phyloP scores from a whole-genome alignment of 78 protist species.

The Dictyostelium capitatum region DNA sequence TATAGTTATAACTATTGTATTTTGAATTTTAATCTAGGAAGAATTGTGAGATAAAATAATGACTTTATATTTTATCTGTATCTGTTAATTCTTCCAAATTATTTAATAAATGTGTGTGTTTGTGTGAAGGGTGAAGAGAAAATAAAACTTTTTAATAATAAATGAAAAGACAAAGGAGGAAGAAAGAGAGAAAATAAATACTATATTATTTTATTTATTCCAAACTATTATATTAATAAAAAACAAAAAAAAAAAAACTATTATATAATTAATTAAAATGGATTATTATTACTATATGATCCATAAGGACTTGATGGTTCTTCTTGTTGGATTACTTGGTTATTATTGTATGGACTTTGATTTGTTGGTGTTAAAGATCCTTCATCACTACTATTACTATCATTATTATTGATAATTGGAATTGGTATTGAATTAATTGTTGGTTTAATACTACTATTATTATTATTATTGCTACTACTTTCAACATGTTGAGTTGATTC shows the following conservation, averaged over 20 bases:
- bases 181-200: background rate
- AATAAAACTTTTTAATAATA: background rate
- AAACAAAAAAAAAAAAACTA: background rate
- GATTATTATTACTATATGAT: background rate
- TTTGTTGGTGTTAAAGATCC: background rate
- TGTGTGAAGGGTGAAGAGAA: background rate
- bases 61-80: constrained; percentile 7
- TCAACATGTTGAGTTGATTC: background rate
- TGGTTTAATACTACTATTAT: background rate
- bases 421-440: background rate
- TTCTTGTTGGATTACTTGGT: background rate
- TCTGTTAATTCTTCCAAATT: constrained; percentile 3
- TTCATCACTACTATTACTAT: background rate
- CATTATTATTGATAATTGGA: background rate
- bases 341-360: constrained; percentile 10
- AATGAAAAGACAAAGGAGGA: background rate
- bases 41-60: constrained; percentile 22
- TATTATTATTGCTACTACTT: background rate
- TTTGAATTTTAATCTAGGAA: constrained; percentile 30
- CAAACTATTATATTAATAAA: background rate
- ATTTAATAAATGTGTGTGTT: background rate
- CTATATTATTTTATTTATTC: too few relatives aligned
- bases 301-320: constrained; percentile 39
- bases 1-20: background rate
- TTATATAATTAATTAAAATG: background rate